phyloP scores from a whole-genome alignment of 2,329 filamentous ascomycete genomes.

The Capronia epimyces region DNA sequence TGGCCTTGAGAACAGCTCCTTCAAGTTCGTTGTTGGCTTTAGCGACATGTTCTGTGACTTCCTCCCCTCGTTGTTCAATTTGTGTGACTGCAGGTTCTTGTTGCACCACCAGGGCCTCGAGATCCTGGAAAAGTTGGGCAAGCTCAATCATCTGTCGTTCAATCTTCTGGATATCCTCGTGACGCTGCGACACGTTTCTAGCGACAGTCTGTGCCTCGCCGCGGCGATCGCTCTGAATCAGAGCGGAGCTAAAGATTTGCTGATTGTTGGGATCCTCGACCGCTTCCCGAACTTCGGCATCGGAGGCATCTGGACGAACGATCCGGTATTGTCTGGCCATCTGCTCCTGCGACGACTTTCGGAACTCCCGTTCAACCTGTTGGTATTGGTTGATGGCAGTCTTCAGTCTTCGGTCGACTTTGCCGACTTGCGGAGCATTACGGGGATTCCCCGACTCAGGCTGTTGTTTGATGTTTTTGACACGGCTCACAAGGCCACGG shows the following conservation, averaged over 20 bases:
- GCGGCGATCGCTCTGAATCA: conserved; percentile 68
- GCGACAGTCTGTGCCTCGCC: conserved; percentile 76
- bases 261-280: conserved; percentile 64
- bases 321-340: conserved; percentile 88
- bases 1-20: conserved; percentile 74
- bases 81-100: conserved; percentile 74
- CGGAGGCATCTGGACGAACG: conserved; percentile 72
- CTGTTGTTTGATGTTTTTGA: conserved; percentile 76
- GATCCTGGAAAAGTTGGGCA: conserved; percentile 79
- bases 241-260: conserved; percentile 63
- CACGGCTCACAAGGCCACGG: conserved; percentile 69
- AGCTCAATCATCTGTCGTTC: conserved; percentile 85
- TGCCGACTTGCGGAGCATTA: conserved; percentile 75
- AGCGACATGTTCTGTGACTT: conserved; percentile 75
- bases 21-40: conserved; percentile 80
- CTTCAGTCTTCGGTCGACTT: conserved; percentile 73
- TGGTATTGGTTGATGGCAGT: conserved; percentile 76
- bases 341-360: conserved; percentile 73
- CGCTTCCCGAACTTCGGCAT: conserved; percentile 70
- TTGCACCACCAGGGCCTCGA: conserved; percentile 78
- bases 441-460: conserved; percentile 66
- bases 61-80: conserved; percentile 82
- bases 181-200: conserved; percentile 73
- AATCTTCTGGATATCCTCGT: conserved; percentile 85
- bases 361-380: conserved; percentile 71